Conservation (phyloP, 306 rosid species). For the Lathyrus oleraceus region DNA sequence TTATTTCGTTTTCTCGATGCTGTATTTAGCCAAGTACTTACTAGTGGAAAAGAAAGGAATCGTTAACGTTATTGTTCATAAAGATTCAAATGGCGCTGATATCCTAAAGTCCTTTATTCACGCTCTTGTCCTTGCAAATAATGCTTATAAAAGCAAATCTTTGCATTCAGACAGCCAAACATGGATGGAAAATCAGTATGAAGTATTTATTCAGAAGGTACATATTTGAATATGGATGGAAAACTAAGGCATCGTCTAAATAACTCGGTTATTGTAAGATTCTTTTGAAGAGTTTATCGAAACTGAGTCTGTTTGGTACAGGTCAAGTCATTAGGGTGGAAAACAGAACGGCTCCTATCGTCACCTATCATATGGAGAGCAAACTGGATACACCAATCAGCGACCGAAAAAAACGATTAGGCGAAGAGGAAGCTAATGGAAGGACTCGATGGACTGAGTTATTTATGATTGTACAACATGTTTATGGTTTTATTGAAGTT, state of each 20-base stretch:
- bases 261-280: not conserved
- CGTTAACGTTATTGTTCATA: constrained; percentile 63
- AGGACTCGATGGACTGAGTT: constrained; percentile 16
- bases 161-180: constrained; percentile 66
- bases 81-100: constrained; percentile 73
- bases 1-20: constrained; percentile 30
- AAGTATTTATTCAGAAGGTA: constrained; percentile 70
- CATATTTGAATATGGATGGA: constrained; percentile 9
- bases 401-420: constrained; percentile 64
- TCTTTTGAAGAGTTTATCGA: not conserved
- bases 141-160: constrained; percentile 46
- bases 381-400: constrained; percentile 64
- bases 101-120: constrained; percentile 73
- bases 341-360: constrained; percentile 80
- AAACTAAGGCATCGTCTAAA: not conserved
- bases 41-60: constrained; percentile 74
- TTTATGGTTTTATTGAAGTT: constrained; percentile 10
- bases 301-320: constrained; percentile 37
- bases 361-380: constrained; percentile 83
- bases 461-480: constrained; percentile 1
- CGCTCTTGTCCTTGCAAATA: constrained; percentile 60
- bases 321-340: constrained; percentile 85
- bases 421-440: constrained; percentile 5
- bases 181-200: constrained; percentile 81
- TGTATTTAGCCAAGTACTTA: constrained; percentile 69